Percentiles rank a stretch among this genome's conserved stretches.
These are phyloP conservation scores for Aristolochia californica DNA, from an alignment of 164 flowering plant species.

Conservation along the genomic window DNA sequence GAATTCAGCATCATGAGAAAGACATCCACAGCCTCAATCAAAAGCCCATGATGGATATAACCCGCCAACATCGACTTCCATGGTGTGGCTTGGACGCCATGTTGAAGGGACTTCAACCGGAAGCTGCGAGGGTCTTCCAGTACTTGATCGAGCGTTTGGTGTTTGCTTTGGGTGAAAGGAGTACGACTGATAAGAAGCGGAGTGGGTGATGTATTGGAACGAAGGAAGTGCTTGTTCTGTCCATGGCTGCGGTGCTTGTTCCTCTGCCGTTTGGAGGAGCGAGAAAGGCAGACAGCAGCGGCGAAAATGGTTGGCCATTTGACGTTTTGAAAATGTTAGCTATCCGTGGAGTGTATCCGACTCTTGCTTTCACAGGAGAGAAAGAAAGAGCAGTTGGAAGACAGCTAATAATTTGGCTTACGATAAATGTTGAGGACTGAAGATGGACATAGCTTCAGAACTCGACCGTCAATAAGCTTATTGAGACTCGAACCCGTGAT, in stretches of 20 bases:
- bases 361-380: no score
- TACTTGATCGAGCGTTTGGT: slow-evolving; percentile 52
- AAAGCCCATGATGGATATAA: slow-evolving; percentile 49
- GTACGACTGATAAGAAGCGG: slow-evolving; percentile 37
- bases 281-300: slow-evolving; percentile 2
- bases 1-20: slow-evolving; percentile 41
- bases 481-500: no score
- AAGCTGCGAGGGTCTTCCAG: slow-evolving; percentile 42
- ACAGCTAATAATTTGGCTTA: background rate
- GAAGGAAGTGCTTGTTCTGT: background rate
- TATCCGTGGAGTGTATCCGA: no score
- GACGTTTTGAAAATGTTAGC: no score
- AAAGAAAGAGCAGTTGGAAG: no score
- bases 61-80: slow-evolving; percentile 79
- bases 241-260: slow-evolving; percentile 10
- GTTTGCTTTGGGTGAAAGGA: slow-evolving; percentile 28
- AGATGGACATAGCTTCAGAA: no score
- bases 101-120: no score
- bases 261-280: slow-evolving; percentile 4
- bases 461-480: no score
- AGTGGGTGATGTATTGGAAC: slow-evolving; percentile 40
- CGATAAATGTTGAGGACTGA: no score
- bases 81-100: slow-evolving; percentile 36
- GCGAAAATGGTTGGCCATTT: background rate
- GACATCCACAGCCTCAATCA: slow-evolving; percentile 31